Evolutionary conservation across 2,329 filamentous ascomycete genomes (phyloP), one percentile per base, ranked within the genome.

Genomic region (Claviceps capensis): DNA sequence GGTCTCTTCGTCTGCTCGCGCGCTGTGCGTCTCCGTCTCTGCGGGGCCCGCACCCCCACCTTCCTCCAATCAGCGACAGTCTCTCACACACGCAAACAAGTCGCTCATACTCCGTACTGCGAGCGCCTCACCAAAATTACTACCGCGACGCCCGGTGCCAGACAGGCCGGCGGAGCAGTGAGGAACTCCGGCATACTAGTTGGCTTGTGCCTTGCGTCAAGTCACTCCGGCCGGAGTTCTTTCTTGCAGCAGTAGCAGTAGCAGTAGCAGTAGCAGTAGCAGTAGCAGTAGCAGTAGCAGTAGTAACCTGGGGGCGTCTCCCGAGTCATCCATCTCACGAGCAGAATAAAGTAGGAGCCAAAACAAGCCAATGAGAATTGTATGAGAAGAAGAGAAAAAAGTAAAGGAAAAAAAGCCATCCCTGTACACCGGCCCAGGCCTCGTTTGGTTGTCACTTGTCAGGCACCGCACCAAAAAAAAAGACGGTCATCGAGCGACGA

Each of bases 171-270:
- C 42, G 45, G 37, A 42, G 47, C 47, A 45, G 34, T 46, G 26
- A 37, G 46, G 45, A 49, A 52, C 51, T 49, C 42, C 47, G 44
- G 49, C 26, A 36, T 50, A 22, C 48, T 45, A 37, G 38, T 48
- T 13, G 38, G n/a, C 13, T 8, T 34, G n/a, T 34, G 22, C n/a
- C 41, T 14, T 16, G 44, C 13, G 19, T 30, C 36, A 26, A 2
- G 17, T 53, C 34, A 26, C 47, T 45, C 47, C 30, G 41, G 36
- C 47, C 30, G 41, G 36, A 23, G 16, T 45, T 45, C n/a, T 45
- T 45, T 45, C 16, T 30, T 43, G 11, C 30, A 34, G 9, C 30
- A 34, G 9, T 34, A 34, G 9, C 30, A 34, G 9, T 34, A 34
- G 30, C 30, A 34, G 30, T 8, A 11, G 30, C n/a, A n/a, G n/a